Base-by-base conservation (phyloP, 192 early-diverging fungal genomes). In the Gonapodya prolifera region DNA sequence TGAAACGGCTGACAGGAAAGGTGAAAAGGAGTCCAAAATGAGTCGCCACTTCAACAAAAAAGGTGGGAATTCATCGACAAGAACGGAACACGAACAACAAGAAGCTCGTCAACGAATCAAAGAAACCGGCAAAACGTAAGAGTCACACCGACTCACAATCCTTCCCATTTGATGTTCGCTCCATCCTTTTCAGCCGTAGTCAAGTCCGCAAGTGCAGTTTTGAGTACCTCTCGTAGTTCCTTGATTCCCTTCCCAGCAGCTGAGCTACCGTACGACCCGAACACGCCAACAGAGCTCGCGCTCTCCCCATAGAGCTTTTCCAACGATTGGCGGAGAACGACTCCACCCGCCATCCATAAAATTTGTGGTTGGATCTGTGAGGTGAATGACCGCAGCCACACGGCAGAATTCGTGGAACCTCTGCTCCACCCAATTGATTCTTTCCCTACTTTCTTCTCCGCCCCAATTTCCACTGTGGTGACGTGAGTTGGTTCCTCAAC, bases 21-120 rank as follows among this genome's bases (percentile, higher is more conserved):
- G 77, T 81, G 77, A 81, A 88, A 82, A 0, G 85, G 79, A 31
- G 75, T 74, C 88, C 88, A 89, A 76, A 81, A 87, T 33, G 70
- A 69, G 78, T 89, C 87, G 17, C 35, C 77, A 0, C 77, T 77
- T 30, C 31, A 29, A 29, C 18, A 18, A 73, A 32, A 32, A 73
- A 32, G 31, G 71, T 18, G 71, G 71, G 18, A 61, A 23, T 61
- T 16, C 23, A 61, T 61, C 45, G 23, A 23, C 45, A 23, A 8
- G 45, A 16, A 61, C 45, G 23, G 45, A 61, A 61, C 45, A 8
- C 45, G 45, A 8, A 61, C 8, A 23, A 8, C 23, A 61, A 61
- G 23, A 61, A 61, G 8, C 8, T 16, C 45, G 45, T 16, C 23
- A 16, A 16, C 8, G 45, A 61, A 61, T n/a, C n/a, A n/a, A n/a